Evolutionary conservation across 768 basidiomycete species (phyloP).

Genomic region (Phylloporus arenicola): DNA sequence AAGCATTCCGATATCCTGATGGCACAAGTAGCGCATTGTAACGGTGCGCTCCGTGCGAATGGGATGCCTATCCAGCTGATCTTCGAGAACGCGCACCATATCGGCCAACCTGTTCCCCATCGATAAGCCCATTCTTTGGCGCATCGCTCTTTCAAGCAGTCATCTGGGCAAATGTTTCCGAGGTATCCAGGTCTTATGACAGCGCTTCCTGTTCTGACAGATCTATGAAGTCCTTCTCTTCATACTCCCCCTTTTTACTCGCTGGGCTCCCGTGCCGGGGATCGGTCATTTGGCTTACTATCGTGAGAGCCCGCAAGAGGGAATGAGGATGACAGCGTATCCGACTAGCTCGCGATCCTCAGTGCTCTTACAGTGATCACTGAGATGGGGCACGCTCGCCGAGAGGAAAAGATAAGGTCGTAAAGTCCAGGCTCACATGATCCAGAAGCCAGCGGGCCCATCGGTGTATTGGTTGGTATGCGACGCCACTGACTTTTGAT

Average conservation of each 20-base stretch:
- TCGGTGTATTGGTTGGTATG: background rate
- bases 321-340: slow-evolving; percentile 1
- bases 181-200: slow-evolving; percentile 1
- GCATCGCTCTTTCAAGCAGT: background rate
- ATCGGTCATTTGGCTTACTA: background rate
- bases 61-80: slow-evolving; percentile 18
- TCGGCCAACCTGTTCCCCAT: slow-evolving; percentile 1
- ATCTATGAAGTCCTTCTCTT: slow-evolving; percentile 1
- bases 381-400: background rate
- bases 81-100: slow-evolving; percentile 12
- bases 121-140: slow-evolving; percentile 13
- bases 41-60: slow-evolving; percentile 10
- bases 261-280: slow-evolving; percentile 1
- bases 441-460: background rate
- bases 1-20: slow-evolving; percentile 14
- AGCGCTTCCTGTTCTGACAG: background rate
- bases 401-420: background rate
- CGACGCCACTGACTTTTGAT: slow-evolving; percentile 5
- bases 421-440: background rate
- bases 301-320: background rate
- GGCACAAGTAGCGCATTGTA: slow-evolving; percentile 10
- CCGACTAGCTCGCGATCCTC: slow-evolving; percentile 4
- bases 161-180: background rate
- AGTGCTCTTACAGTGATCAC: background rate
- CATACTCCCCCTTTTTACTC: background rate